Percentiles rank a stretch among this genome's conserved stretches.
phyloP scores from a whole-genome alignment of 1,284 basidiomycete genomes.

The Cutaneotrichosporon arboriforme region DNA sequence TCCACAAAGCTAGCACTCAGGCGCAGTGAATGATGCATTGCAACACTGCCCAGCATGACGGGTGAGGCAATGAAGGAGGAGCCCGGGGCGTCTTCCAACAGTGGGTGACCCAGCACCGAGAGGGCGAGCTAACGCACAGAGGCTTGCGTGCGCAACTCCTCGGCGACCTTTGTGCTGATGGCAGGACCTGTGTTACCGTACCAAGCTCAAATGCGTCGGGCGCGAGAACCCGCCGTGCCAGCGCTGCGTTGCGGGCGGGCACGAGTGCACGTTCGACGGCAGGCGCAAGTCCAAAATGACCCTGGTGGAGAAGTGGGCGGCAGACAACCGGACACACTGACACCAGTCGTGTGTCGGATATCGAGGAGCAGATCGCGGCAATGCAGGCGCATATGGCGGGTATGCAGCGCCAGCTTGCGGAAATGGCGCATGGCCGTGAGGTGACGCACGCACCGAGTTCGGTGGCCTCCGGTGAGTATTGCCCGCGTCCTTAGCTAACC shows the following conservation, averaged over 20 bases:
- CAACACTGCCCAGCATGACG: too few species aligned
- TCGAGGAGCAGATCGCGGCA: neutral
- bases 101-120: neutral
- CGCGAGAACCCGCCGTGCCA: constrained; percentile 9
- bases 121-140: neutral
- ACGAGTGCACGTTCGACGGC: constrained; percentile 10
- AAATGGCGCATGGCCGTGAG: neutral
- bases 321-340: neutral
- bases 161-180: neutral
- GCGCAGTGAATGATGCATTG: too few species aligned
- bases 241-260: constrained; percentile 4
- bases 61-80: neutral
- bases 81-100: neutral
- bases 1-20: too few species aligned
- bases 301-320: constrained; percentile 4
- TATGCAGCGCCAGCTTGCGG: neutral
- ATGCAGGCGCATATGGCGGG: neutral
- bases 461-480: neutral
- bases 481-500: too few species aligned
- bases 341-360: neutral
- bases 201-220: constrained; percentile 11
- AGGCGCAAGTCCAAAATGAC: constrained; percentile 10
- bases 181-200: constrained; percentile 8
- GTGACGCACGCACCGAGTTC: neutral
- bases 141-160: neutral